Evolutionary conservation across 2,329 filamentous ascomycete genomes (phyloP).

Genomic region (Fusarium sulawesiense): DNA sequence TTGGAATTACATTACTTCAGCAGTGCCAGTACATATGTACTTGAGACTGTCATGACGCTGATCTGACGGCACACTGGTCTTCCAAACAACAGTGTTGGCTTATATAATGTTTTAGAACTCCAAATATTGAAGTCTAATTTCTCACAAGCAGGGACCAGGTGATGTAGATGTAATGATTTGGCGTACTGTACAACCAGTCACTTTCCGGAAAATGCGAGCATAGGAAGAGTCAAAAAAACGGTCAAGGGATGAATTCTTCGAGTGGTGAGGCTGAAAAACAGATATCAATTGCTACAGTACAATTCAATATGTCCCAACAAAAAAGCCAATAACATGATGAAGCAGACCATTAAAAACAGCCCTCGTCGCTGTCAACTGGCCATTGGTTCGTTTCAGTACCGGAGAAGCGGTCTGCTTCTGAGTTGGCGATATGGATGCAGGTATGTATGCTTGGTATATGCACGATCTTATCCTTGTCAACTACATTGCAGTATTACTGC

Average conservation of each 20-base stretch:
- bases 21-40: not conserved
- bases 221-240: not conserved
- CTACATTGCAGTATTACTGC: slow-evolving; percentile 4
- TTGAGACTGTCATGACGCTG: not conserved
- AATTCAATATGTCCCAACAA: slow-evolving; percentile 18
- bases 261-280: slow-evolving; percentile 1
- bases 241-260: not conserved
- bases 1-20: slow-evolving; percentile 1
- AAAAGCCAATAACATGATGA: slow-evolving; percentile 16
- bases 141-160: not conserved
- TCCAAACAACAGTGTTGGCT: not conserved
- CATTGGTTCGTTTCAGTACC: slow-evolving; percentile 29
- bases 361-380: slow-evolving; percentile 22
- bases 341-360: slow-evolving; percentile 17
- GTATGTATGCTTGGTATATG: slow-evolving; percentile 31
- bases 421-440: slow-evolving; percentile 44
- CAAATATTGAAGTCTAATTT: not conserved
- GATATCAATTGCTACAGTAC: not conserved
- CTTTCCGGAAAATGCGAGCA: not conserved
- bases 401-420: slow-evolving; percentile 46
- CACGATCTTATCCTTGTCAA: slow-evolving; percentile 36
- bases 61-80: not conserved
- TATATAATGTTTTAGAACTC: not conserved
- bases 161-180: not conserved
- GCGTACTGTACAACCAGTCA: not conserved